phyloP scores from a whole-genome alignment of 208 protist genomes.

The Acanthamoeba sp. region DNA sequence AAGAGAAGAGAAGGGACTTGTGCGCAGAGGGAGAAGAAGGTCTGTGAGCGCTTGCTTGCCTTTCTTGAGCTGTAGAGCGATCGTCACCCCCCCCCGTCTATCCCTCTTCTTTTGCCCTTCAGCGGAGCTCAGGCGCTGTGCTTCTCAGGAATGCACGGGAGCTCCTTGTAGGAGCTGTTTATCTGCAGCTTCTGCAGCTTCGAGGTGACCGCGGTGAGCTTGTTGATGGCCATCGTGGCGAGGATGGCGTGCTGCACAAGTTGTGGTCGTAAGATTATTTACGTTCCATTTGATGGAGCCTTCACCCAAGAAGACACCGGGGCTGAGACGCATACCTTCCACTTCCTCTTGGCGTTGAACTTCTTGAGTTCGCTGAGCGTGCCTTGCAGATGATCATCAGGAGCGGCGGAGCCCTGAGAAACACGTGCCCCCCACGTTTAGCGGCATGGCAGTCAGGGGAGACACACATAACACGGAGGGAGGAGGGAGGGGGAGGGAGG shows the following conservation, averaged over 20 bases:
- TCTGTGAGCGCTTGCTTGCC: not conserved
- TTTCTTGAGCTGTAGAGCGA: too few relatives aligned
- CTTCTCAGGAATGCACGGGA: not conserved
- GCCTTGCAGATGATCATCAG: slow-evolving; percentile 14
- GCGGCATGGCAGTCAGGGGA: too few relatives aligned
- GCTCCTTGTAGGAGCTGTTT: slow-evolving; percentile 55
- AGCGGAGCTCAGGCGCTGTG: not conserved
- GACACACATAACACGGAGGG: not conserved
- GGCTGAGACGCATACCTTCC: not conserved
- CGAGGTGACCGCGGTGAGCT: not conserved
- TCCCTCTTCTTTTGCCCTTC: not conserved
- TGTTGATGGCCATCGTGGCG: slow-evolving; percentile 61
- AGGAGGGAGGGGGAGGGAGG: not conserved
- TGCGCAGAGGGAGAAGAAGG: too few relatives aligned
- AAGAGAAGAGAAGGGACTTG: not conserved
- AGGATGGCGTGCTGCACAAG: slow-evolving; percentile 59
- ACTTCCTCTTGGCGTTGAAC: slow-evolving; percentile 77
- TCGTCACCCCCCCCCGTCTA: too few relatives aligned
- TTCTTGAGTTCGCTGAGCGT: slow-evolving; percentile 71
- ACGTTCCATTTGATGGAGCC: not conserved
- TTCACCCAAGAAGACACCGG: not conserved
- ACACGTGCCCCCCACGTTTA: too few relatives aligned
- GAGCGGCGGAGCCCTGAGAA: not conserved
- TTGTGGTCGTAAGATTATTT: too few relatives aligned
- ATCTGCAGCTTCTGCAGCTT: slow-evolving; percentile 18